Base-by-base conservation (phyloP, 2,329 filamentous ascomycete genomes). In the Fusarium beomiforme region DNA sequence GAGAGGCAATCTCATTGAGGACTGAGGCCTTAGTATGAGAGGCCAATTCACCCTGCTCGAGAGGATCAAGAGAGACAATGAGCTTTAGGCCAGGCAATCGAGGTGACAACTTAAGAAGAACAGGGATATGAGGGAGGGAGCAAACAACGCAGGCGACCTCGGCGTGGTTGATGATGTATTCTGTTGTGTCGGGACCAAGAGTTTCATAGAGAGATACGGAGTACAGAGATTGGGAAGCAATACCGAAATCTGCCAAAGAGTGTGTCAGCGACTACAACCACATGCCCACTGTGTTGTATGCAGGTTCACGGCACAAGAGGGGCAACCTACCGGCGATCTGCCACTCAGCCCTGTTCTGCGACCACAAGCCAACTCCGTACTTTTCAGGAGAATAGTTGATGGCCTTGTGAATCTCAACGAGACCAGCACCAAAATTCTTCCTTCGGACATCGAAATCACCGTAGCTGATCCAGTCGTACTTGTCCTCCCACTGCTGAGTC, bases 191-290 rank as follows among this genome's bases (percentile, higher is more conserved):
- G 16, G 95, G 92, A 13, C 95, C 95, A 8, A 99, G 89, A 16
- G 95, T 98, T 81, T 98, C 96, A 85, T 99, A 99, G 54, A 99
- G 91, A 8, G 95, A 97, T 59, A 99, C 94, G 24, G 92, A 93
- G 83, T 88, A 98, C 33, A 98, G 89, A 11, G 92, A 89, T 81
- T 98, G 96, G 16, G 94, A 96, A 83, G 93, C 90, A 79, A 93
- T 91, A 41, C 90, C 96, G 78, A 98, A 84, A 85, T 98, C 95
- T 93, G 63, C 26, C 19, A 10, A 39, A 51, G 37, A 29, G 29
- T 50, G 56, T 72, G 64, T 74, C 49, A 72, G 68, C 54, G 41
- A 61, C 43, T 24, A 57, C 21, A 56, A 34, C 39, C 53, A 26
- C 39, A 56, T 56, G 26, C 39, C 23, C 33, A 24, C 33, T 44